A percentile compares a stretch with the other conserved stretches of the same genome.
phyloP scores from a whole-genome alignment of 306 rosid genomes.

The Sechiopsis laciniata region DNA sequence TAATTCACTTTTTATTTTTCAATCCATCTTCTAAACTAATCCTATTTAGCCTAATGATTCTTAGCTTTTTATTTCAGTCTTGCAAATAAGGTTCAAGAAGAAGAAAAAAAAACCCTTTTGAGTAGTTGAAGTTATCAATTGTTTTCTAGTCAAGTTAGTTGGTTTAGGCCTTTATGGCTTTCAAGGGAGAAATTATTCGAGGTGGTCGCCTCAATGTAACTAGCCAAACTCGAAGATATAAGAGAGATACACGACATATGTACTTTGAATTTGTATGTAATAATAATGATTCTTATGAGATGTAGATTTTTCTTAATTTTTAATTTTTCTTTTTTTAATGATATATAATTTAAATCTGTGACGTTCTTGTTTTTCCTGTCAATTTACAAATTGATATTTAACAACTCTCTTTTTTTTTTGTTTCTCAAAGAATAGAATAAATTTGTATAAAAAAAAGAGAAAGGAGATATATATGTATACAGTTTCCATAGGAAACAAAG shows the following conservation, averaged over 20 bases:
- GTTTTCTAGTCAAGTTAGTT: background rate
- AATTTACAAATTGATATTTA: background rate
- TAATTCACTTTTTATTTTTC: background rate
- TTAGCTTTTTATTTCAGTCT: background rate
- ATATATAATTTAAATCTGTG: too few species aligned
- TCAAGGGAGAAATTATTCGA: too few species aligned
- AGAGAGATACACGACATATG: too few species aligned
- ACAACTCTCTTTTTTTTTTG: background rate
- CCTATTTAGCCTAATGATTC: background rate
- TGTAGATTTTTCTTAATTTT: too few species aligned
- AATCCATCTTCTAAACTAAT: background rate
- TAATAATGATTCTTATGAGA: too few species aligned
- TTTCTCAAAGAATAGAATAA: background rate
- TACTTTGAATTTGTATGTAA: too few species aligned
- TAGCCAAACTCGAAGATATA: too few species aligned
- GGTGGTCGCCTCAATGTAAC: too few species aligned
- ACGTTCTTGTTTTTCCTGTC: background rate
- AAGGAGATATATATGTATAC: background rate
- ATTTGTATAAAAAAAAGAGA: background rate
- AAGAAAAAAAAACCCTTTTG: background rate
- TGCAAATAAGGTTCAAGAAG: background rate
- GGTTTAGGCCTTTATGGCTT: background rate
- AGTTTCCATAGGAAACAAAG: conserved; percentile 11
- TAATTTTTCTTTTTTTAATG: too few species aligned
- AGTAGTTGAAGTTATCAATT: background rate